phyloP scores from a whole-genome alignment of 73 alveolate genomes.

The Paramecium caudatum region DNA sequence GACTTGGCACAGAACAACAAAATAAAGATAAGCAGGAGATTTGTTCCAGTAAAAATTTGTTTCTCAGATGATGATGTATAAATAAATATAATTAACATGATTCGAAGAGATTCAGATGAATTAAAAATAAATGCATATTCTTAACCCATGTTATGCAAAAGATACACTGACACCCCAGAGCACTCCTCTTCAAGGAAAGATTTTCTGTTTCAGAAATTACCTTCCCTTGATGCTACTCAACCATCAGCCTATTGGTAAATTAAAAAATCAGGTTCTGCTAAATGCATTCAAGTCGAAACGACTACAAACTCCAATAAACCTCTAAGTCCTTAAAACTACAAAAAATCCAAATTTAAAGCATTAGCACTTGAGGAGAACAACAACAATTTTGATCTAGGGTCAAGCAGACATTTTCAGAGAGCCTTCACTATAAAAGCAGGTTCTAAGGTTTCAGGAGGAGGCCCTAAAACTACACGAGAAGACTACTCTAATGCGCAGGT shows the following conservation, averaged over 20 bases:
- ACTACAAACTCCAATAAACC: not conserved
- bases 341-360: not conserved
- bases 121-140: not conserved
- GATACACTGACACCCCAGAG: not conserved
- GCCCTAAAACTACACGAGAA: slow-evolving; percentile 10
- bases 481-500: not conserved
- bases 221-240: slow-evolving; percentile 5
- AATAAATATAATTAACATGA: not conserved
- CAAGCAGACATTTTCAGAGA: slow-evolving; percentile 17
- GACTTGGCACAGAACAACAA: slow-evolving; percentile 53
- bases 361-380: slow-evolving; percentile 4
- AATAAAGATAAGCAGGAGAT: slow-evolving; percentile 27
- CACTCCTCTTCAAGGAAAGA: slow-evolving; percentile 2
- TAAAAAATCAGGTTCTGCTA: not conserved
- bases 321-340: not conserved
- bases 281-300: not conserved
- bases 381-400: slow-evolving; percentile 32
- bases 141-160: not conserved
- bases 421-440: not conserved
- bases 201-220: slow-evolving; percentile 23
- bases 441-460: not conserved
- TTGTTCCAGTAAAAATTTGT: slow-evolving; percentile 49
- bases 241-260: not conserved
- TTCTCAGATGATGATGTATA: slow-evolving; percentile 51
- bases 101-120: slow-evolving; percentile 21